Percentiles rank a stretch among this genome's conserved stretches.
Evolutionary conservation across 805 yeast species (phyloP).

Genomic region (Saturnispora gosingensis): DNA sequence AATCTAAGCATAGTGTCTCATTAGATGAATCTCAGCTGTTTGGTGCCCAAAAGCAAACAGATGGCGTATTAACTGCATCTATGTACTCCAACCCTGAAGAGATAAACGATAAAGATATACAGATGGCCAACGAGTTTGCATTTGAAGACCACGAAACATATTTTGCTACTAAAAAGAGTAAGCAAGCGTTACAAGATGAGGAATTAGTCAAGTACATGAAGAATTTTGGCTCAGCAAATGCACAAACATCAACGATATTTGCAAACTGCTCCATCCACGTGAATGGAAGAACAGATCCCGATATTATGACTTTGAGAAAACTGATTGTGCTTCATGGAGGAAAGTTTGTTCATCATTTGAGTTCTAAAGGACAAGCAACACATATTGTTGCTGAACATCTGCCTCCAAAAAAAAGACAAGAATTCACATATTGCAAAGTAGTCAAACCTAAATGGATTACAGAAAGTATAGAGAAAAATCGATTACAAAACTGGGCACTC

Average conservation of each 20-base stretch:
- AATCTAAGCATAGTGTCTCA: neutral
- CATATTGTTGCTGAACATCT: conserved; percentile 76
- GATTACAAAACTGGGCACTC: conserved; percentile 59
- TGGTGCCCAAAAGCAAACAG: conserved; percentile 3
- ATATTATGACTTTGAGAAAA: conserved; percentile 62
- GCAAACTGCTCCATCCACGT: conserved; percentile 59
- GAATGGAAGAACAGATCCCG: conserved; percentile 84
- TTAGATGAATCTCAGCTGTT: neutral
- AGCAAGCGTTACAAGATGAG: conserved; percentile 53
- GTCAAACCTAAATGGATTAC: conserved; percentile 78
- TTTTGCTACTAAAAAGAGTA: conserved; percentile 47
- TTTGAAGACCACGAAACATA: conserved; percentile 67
- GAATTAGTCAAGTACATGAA: conserved; percentile 41
- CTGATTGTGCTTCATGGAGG: conserved; percentile 78
- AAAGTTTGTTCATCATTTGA: conserved; percentile 53
- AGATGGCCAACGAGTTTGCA: conserved; percentile 26
- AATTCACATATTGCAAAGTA: conserved; percentile 61
- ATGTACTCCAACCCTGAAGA: conserved; percentile 5
- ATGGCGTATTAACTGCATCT: neutral
- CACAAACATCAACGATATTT: conserved; percentile 38
- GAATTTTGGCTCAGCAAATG: conserved; percentile 23
- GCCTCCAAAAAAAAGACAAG: conserved; percentile 64
- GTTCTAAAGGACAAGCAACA: conserved; percentile 65
- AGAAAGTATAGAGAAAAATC: conserved; percentile 44
- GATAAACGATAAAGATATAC: conserved; percentile 2